phyloP scores from a whole-genome alignment of 805 yeast species.

The Candida yuanshanica region DNA sequence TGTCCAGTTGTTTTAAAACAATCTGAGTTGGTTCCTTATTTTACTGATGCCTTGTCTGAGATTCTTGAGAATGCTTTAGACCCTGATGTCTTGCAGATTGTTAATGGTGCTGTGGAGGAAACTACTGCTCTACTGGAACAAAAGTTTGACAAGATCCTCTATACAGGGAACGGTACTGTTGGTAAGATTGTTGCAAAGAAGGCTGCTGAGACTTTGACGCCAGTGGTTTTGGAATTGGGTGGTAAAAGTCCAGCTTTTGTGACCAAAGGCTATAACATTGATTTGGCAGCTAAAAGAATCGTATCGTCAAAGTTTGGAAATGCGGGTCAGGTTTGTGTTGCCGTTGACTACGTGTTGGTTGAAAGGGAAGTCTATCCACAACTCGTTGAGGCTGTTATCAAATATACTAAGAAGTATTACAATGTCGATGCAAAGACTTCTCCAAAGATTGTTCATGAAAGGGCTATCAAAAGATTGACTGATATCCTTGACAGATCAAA shows the following conservation, averaged over 20 bases:
- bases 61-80: constrained; percentile 50
- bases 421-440: constrained; percentile 26
- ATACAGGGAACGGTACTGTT: constrained; percentile 75
- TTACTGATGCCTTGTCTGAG: constrained; percentile 50
- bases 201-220: constrained; percentile 84
- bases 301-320: constrained; percentile 76
- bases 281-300: constrained; percentile 52
- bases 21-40: constrained; percentile 61
- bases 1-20: constrained; percentile 53
- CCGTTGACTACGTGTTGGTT: constrained; percentile 78
- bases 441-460: constrained; percentile 56
- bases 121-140: constrained; percentile 50
- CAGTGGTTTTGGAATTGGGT: constrained; percentile 78
- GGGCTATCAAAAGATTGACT: constrained; percentile 44
- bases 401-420: constrained; percentile 41
- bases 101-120: constrained; percentile 71
- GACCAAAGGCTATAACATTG: constrained; percentile 42
- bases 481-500: constrained; percentile 40
- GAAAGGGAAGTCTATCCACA: constrained; percentile 51
- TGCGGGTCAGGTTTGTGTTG: constrained; percentile 88
- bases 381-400: constrained; percentile 38
- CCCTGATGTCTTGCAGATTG: constrained; percentile 50
- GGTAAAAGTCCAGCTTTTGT: constrained; percentile 88
- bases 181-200: constrained; percentile 73
- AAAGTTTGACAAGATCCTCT: constrained; percentile 75